These are phyloP conservation scores for Tulasnella sp. DNA, from an alignment of 768 basidiomycete species.

Conservation along the genomic window DNA sequence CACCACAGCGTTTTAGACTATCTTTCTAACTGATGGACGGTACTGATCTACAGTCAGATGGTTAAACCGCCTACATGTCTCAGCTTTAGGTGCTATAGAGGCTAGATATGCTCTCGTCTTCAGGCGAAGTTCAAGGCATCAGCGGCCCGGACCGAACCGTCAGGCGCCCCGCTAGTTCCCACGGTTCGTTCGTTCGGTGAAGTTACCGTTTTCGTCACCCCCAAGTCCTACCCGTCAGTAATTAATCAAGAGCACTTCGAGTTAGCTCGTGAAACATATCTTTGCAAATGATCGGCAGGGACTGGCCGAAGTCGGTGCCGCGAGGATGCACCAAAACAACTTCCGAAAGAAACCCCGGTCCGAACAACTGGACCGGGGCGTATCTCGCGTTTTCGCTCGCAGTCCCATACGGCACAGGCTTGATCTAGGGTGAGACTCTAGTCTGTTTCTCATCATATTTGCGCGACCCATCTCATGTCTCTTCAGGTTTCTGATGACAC, in stretches of 20 bases:
- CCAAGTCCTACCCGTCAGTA: neutral
- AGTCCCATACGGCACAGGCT: neutral
- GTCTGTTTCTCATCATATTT: no score
- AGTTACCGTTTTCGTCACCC: neutral
- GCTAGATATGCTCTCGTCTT: no score
- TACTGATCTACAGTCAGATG: no score
- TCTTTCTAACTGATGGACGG: no score
- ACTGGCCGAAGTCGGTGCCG: neutral
- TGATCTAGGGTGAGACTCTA: no score
- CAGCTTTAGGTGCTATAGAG: no score
- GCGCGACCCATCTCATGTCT: no score
- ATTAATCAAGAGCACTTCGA: neutral
- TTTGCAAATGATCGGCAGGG: neutral
- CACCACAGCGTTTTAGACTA: no score
- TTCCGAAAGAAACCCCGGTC: neutral
- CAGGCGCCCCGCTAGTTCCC: neutral
- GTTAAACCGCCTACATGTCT: no score
- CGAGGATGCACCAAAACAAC: neutral
- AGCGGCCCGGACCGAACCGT: no score
- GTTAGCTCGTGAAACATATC: neutral
- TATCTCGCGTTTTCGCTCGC: neutral
- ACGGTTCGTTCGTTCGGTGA: neutral
- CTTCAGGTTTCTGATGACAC: no score
- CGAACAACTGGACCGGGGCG: neutral
- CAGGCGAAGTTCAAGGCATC: no score